These are phyloP conservation scores for Citrullus mucosospermus DNA, from an alignment of 306 rosid species.

Conservation along the genomic window DNA sequence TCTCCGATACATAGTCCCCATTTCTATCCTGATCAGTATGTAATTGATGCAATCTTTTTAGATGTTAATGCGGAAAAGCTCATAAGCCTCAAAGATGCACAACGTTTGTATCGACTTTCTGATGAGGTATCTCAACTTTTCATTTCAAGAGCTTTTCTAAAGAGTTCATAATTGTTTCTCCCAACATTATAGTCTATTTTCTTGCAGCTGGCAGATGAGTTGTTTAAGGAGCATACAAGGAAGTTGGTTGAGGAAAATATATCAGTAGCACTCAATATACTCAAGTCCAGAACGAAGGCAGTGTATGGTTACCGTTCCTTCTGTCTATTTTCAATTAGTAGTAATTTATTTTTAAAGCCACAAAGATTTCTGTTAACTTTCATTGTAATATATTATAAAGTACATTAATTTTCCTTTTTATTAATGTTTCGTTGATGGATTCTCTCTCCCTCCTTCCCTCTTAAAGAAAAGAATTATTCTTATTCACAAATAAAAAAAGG, in stretches of 20 bases:
- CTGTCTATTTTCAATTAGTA: background rate
- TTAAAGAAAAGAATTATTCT: background rate
- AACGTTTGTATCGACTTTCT: conserved; percentile 44
- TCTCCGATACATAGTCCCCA: background rate
- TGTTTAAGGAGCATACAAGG: conserved; percentile 64
- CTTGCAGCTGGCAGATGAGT: conserved; percentile 67
- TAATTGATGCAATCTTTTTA: conserved; percentile 16
- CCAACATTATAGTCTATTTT: conserved; percentile 10
- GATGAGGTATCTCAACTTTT: conserved; percentile 52
- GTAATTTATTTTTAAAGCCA: background rate
- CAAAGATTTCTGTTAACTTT: background rate
- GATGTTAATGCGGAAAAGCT: conserved; percentile 58
- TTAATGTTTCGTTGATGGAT: background rate
- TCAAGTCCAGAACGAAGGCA: conserved; percentile 79
- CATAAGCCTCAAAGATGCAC: conserved; percentile 64
- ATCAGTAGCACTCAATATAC: conserved; percentile 42
- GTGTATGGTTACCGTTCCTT: conserved; percentile 32
- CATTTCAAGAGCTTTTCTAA: conserved; percentile 9
- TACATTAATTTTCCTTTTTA: background rate
- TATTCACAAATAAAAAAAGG: background rate
- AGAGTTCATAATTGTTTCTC: conserved; percentile 8
- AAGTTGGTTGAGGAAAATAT: conserved; percentile 72
- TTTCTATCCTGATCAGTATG: background rate
- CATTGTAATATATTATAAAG: background rate
- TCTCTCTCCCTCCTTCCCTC: background rate